Evolutionary conservation across 768 basidiomycete species (phyloP).

Genomic region (Scleroderma bovista): DNA sequence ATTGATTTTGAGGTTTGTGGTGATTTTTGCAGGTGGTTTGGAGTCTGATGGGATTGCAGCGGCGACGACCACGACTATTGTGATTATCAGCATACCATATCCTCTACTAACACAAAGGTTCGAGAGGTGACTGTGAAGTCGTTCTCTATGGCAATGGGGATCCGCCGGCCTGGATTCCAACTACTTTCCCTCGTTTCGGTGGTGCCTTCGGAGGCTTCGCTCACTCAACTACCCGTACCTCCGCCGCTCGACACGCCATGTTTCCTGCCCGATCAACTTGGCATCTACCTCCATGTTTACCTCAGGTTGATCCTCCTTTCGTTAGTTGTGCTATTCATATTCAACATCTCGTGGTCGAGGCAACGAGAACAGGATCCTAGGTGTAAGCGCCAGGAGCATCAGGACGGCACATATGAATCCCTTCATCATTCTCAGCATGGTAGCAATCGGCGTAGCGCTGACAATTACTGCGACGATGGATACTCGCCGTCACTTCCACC

Average conservation of each 20-base stretch:
- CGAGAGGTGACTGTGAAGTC: conserved; percentile 87
- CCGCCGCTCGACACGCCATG: conserved; percentile 58
- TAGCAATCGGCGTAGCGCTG: conserved; percentile 1
- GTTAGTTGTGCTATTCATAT: conserved; percentile 39
- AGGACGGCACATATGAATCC: conserved; percentile 9
- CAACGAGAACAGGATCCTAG: conserved; percentile 6
- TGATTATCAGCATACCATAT: conserved; percentile 54
- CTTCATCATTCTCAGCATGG: background rate
- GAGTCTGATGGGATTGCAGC: conserved; percentile 32
- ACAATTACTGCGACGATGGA: conserved; percentile 3
- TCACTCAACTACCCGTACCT: conserved; percentile 26
- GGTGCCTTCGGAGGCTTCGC: conserved; percentile 18
- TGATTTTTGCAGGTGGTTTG: background rate
- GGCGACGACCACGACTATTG: conserved; percentile 98
- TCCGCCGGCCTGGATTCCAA: conserved; percentile 83
- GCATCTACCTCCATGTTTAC: conserved; percentile 72
- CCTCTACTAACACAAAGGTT: conserved; percentile 24
- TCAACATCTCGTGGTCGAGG: conserved; percentile 12
- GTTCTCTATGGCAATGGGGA: conserved; percentile 85
- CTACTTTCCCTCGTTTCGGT: conserved; percentile 67
- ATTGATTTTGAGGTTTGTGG: conserved; percentile 65
- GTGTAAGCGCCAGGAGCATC: conserved; percentile 5
- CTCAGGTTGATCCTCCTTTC: conserved; percentile 62
- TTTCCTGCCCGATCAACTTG: conserved; percentile 77
- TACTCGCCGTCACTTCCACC: conserved; percentile 10